These are phyloP conservation scores for Teunomyces gatunensis DNA, from an alignment of 805 yeast genomes.

Conservation along the genomic window DNA sequence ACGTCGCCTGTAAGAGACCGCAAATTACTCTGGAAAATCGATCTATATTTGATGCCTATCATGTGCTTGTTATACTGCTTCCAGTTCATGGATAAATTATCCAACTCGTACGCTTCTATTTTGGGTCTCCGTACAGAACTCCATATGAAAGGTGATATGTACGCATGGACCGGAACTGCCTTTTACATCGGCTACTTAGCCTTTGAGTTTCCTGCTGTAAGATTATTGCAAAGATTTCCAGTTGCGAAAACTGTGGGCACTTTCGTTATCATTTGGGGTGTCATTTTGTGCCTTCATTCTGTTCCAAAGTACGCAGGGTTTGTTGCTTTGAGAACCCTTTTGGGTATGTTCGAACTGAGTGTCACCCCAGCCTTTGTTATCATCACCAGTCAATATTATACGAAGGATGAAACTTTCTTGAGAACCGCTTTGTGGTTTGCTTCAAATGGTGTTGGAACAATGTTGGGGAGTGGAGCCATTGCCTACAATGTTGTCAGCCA, in stretches of 20 bases:
- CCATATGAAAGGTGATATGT: constrained; percentile 43
- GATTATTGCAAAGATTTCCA: constrained; percentile 53
- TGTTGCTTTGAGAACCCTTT: constrained; percentile 36
- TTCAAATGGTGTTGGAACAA: constrained; percentile 35
- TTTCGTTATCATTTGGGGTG: constrained; percentile 62
- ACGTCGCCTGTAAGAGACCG: constrained; percentile 29
- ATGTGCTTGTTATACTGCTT: constrained; percentile 48
- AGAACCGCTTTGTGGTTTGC: constrained; percentile 37
- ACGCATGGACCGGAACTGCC: constrained; percentile 43
- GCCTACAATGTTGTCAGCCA: constrained; percentile 43
- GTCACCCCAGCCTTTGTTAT: constrained; percentile 43
- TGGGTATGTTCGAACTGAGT: constrained; percentile 38
- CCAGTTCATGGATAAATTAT: constrained; percentile 60
- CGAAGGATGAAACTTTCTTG: constrained; percentile 31
- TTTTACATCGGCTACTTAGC: constrained; percentile 57
- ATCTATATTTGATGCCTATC: constrained; percentile 48
- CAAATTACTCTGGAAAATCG: constrained; percentile 48
- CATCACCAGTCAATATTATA: constrained; percentile 35
- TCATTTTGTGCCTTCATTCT: constrained; percentile 51
- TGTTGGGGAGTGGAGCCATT: constrained; percentile 47
- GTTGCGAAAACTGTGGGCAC: constrained; percentile 49
- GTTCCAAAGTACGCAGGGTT: constrained; percentile 44
- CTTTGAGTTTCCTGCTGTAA: constrained; percentile 50
- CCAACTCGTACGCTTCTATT: constrained; percentile 52
- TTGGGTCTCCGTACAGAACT: constrained; percentile 48